Evolutionary conservation across 106 monocot genomes (phyloP).

Genomic region (Dendrobium nobile): DNA sequence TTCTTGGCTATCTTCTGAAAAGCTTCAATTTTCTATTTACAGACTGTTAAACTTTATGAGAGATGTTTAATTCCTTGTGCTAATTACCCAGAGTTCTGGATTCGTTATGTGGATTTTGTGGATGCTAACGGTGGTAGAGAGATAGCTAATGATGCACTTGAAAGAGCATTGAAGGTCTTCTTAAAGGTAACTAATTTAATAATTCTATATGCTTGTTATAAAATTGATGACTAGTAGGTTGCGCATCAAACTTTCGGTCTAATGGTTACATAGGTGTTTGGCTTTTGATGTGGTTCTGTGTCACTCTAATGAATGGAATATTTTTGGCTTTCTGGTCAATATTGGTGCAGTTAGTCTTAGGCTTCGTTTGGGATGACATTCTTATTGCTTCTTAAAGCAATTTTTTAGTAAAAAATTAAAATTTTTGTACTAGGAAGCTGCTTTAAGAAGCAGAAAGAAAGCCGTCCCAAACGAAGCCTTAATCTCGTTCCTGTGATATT

Average conservation of each 20-base stretch:
- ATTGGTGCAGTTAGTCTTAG: neutral
- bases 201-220: constrained; percentile 3
- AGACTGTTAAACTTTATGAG: constrained; percentile 97
- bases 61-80: constrained; percentile 99
- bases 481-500: neutral
- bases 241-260: neutral
- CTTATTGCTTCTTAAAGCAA: too few relatives aligned
- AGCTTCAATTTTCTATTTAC: constrained; percentile 26
- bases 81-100: constrained; percentile 96
- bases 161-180: constrained; percentile 48
- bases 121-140: constrained; percentile 79
- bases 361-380: neutral
- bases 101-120: constrained; percentile 83
- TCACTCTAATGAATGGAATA: neutral
- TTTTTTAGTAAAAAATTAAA: too few relatives aligned
- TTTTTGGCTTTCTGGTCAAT: neutral
- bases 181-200: constrained; percentile 55
- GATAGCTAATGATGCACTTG: constrained; percentile 59
- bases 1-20: constrained; percentile 18
- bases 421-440: too few relatives aligned
- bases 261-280: neutral
- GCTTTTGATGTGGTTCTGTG: neutral
- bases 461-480: neutral
- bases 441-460: too few relatives aligned
- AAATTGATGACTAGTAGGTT: constrained; percentile 1